Percentiles rank a stretch among this genome's conserved stretches.
Conservation (phyloP, 345 rosid genomes). For the Salix viminalis region DNA sequence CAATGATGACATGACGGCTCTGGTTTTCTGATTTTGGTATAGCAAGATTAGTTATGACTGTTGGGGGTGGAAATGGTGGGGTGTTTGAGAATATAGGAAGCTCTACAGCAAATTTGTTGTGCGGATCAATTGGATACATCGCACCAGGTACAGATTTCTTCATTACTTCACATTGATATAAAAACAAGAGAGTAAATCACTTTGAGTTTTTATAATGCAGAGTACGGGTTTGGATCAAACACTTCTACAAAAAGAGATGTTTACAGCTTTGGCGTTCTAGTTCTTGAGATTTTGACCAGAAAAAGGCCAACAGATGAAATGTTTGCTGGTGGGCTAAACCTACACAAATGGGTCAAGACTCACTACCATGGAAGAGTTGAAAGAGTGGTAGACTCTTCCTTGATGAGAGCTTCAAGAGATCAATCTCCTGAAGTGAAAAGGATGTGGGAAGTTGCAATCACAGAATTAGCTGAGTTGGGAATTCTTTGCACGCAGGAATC, state of each 20-base stretch:
- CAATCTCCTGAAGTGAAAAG: constrained; percentile 39
- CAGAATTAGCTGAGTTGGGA: constrained; percentile 48
- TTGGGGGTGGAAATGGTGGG: constrained; percentile 29
- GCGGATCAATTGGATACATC: constrained; percentile 51
- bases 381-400: constrained; percentile 38
- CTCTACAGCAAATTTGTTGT: constrained; percentile 44
- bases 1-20: constrained; percentile 56
- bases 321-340: constrained; percentile 38
- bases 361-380: constrained; percentile 37
- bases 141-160: constrained; percentile 47
- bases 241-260: constrained; percentile 54
- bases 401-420: constrained; percentile 37
- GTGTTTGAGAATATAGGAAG: constrained; percentile 41
- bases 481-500: constrained; percentile 55
- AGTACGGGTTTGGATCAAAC: constrained; percentile 47
- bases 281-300: constrained; percentile 53
- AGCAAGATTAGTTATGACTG: constrained; percentile 40
- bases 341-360: constrained; percentile 48
- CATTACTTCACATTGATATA: neutral
- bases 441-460: constrained; percentile 50
- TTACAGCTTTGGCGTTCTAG: constrained; percentile 54
- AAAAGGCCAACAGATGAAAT: constrained; percentile 51
- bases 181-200: neutral
- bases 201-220: constrained; percentile 18
- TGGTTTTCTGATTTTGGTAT: constrained; percentile 59